Evolutionary conservation across 2,329 filamentous ascomycete genomes (phyloP).

Genomic region (Colletotrichum siamense): DNA sequence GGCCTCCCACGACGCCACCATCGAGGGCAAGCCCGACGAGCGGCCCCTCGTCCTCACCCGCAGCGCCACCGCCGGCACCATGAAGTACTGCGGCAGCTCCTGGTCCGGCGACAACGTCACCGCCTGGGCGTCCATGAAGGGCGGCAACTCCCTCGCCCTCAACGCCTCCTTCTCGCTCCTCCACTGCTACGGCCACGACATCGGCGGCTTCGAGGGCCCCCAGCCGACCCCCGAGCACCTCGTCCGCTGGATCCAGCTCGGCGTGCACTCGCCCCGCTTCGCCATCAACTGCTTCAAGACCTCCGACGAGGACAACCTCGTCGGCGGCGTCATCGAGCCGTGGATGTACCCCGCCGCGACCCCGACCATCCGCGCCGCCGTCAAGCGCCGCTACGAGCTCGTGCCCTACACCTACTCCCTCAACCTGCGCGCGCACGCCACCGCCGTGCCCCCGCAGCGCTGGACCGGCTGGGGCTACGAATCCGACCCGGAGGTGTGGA

Average conservation of each 20-base stretch:
- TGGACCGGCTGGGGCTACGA: slow-evolving; percentile 81
- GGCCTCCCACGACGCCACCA: slow-evolving; percentile 71
- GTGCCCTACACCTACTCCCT: slow-evolving; percentile 75
- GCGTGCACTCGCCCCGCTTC: slow-evolving; percentile 72
- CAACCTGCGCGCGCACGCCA: slow-evolving; percentile 64
- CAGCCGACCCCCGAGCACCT: slow-evolving; percentile 75
- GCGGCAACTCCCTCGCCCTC: slow-evolving; percentile 71
- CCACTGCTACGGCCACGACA: slow-evolving; percentile 76
- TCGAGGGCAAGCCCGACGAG: slow-evolving; percentile 61
- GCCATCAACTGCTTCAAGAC: slow-evolving; percentile 85
- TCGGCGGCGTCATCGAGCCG: slow-evolving; percentile 78
- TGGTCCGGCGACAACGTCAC: slow-evolving; percentile 81
- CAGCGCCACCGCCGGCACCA: slow-evolving; percentile 73
- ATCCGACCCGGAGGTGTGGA: slow-evolving; percentile 70
- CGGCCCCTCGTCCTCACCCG: slow-evolving; percentile 74
- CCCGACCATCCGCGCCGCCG: slow-evolving; percentile 65
- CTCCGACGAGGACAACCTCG: slow-evolving; percentile 64
- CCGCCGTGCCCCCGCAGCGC: slow-evolving; percentile 68
- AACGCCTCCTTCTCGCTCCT: slow-evolving; percentile 72
- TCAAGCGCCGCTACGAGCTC: slow-evolving; percentile 74
- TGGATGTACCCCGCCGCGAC: slow-evolving; percentile 78
- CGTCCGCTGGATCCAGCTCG: slow-evolving; percentile 76
- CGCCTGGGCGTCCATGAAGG: slow-evolving; percentile 76
- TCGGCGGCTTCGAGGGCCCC: slow-evolving; percentile 77
- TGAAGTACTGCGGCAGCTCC: slow-evolving; percentile 72